phyloP scores from a whole-genome alignment of 495 filamentous ascomycete species.

The Hyphodiscus hymeniophilus region DNA sequence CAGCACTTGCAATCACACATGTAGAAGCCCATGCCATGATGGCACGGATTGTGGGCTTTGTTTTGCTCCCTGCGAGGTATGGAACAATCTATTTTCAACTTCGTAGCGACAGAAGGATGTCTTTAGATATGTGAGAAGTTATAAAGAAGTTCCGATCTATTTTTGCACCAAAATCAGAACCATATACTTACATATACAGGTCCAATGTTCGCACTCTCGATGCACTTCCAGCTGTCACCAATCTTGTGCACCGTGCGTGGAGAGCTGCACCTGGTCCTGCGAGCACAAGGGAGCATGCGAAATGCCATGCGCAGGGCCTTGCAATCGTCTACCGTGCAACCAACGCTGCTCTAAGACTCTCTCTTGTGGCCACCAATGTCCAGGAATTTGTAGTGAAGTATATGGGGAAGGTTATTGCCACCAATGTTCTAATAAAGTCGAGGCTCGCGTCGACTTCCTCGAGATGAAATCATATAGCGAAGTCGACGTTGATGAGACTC shows the following conservation, averaged over 20 bases:
- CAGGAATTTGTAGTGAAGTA: constrained; percentile 29
- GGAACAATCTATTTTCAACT: no score
- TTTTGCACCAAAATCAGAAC: no score
- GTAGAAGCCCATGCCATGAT: constrained; percentile 6
- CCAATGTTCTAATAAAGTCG: constrained; percentile 4
- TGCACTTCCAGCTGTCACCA: constrained; percentile 37
- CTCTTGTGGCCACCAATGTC: constrained; percentile 53
- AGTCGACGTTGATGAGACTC: constrained; percentile 47
- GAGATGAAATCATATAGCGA: constrained; percentile 42
- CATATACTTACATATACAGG: constrained; percentile 10
- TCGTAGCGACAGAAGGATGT: no score
- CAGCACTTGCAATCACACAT: constrained; percentile 13
- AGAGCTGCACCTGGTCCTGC: constrained; percentile 1
- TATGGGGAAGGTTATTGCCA: constrained; percentile 31
- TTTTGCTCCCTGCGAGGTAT: constrained; percentile 12
- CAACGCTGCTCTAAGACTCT: constrained; percentile 49
- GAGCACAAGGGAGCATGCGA: constrained; percentile 14
- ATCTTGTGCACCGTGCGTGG: constrained; percentile 36
- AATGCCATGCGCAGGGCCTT: constrained; percentile 43
- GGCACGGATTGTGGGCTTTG: constrained; percentile 12
- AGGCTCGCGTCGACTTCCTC: constrained; percentile 42
- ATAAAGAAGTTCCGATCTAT: no score
- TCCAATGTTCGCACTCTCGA: constrained; percentile 11
- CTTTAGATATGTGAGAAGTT: no score
- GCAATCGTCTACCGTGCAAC: constrained; percentile 58